Evolutionary conservation across 495 filamentous ascomycete genomes (phyloP).

Genomic region (Xylaria flabelliformis): DNA sequence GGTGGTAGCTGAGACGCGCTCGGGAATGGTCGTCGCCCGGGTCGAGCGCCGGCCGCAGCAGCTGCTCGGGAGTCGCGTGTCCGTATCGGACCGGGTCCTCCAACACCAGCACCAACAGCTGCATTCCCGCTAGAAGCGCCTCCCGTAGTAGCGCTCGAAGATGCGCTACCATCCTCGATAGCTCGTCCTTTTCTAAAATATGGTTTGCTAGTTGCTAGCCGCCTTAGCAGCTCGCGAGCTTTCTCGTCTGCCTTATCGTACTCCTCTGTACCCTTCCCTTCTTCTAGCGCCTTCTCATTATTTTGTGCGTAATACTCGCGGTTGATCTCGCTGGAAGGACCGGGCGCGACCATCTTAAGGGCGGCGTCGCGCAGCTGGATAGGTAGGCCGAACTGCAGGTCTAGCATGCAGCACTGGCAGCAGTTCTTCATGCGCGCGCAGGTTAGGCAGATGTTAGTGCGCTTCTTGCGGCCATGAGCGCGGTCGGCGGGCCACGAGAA

Average conservation of each 20-base stretch:
- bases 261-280: constrained; percentile 78
- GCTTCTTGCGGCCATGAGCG: constrained; percentile 82
- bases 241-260: constrained; percentile 98
- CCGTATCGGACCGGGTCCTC: constrained; percentile 71
- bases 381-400: constrained; percentile 91
- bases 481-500: constrained; percentile 93
- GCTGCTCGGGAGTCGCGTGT: constrained; percentile 66
- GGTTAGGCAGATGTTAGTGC: constrained; percentile 91
- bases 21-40: constrained; percentile 65
- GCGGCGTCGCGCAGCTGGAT: constrained; percentile 96
- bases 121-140: constrained; percentile 52
- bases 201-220: constrained; percentile 89
- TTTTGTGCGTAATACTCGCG: constrained; percentile 97
- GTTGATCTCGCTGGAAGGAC: constrained; percentile 89
- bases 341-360: constrained; percentile 93
- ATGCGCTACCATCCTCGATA: constrained; percentile 60
- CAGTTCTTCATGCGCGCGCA: constrained; percentile 96
- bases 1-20: constrained; percentile 77
- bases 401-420: constrained; percentile 98
- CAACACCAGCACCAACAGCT: constrained; percentile 51
- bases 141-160: constrained; percentile 43
- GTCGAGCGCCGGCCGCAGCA: constrained; percentile 52
- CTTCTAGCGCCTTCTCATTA: constrained; percentile 92
- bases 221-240: constrained; percentile 82
- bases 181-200: constrained; percentile 87